phyloP scores from a whole-genome alignment of 495 filamentous ascomycete species.

The Aspergillus cavernicola region DNA sequence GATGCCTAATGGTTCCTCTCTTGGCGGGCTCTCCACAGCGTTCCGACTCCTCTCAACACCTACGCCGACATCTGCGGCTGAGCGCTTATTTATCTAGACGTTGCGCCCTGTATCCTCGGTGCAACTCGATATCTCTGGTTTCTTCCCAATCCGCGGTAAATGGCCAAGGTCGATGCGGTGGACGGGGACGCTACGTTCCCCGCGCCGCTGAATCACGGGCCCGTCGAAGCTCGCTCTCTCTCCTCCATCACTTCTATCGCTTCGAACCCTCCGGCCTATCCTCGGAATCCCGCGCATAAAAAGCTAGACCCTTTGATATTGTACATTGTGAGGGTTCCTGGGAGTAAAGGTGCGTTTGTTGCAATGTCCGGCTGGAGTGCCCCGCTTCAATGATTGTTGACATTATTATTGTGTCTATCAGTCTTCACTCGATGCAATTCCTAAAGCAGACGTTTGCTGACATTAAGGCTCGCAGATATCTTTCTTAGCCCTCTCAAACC shows the following conservation, averaged over 20 bases:
- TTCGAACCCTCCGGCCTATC: slow-evolving; percentile 80
- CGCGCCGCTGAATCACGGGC: slow-evolving; percentile 31
- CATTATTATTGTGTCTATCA: background rate
- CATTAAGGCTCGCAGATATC: slow-evolving; percentile 56
- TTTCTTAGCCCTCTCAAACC: slow-evolving; percentile 93
- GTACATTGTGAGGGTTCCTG: slow-evolving; percentile 90
- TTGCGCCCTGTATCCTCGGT: background rate
- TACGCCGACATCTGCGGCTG: background rate
- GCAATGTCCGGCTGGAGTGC: background rate
- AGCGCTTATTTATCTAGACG: slow-evolving; percentile 12
- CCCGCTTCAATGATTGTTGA: background rate
- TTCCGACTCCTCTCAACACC: slow-evolving; percentile 16
- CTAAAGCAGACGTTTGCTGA: slow-evolving; percentile 13
- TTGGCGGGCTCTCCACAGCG: slow-evolving; percentile 16
- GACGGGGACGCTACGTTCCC: slow-evolving; percentile 19
- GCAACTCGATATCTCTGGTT: background rate
- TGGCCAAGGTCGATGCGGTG: slow-evolving; percentile 23
- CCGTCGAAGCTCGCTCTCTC: slow-evolving; percentile 77
- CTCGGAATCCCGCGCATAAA: slow-evolving; percentile 64
- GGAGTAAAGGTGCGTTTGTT: slow-evolving; percentile 67
- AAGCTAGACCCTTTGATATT: slow-evolving; percentile 66
- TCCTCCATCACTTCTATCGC: slow-evolving; percentile 76
- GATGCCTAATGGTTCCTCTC: slow-evolving; percentile 8
- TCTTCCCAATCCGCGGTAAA: slow-evolving; percentile 10
- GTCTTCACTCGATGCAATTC: background rate